Conservation (phyloP, 176 grass and related monocot genomes). For the Eragrostis nindensis region DNA sequence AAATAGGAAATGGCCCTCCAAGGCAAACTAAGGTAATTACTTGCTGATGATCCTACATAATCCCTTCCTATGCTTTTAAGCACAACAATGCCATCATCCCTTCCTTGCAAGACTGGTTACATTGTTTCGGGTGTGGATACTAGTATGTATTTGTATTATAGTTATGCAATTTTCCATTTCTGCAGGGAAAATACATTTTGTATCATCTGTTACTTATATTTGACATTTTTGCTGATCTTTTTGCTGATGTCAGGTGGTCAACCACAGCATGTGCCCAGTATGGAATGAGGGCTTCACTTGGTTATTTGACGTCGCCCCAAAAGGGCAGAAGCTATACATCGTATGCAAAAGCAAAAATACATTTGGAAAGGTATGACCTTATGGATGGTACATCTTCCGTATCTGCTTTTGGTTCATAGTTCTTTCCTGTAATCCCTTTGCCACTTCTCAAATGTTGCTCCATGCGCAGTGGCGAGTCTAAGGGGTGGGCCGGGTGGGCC, state of each 20-base stretch:
- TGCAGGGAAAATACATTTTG: neutral
- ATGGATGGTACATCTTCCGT: neutral
- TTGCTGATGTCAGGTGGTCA: constrained; percentile 67
- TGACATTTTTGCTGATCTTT: constrained; percentile 33
- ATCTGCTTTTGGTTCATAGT: neutral
- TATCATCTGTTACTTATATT: neutral
- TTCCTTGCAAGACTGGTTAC: constrained; percentile 12
- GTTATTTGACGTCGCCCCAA: constrained; percentile 93
- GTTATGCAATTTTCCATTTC: constrained; percentile 1
- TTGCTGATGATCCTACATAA: neutral
- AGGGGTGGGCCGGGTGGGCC: too few species aligned
- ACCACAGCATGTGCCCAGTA: constrained; percentile 73
- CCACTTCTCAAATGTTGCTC: constrained; percentile 9
- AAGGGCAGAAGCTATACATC: constrained; percentile 98
- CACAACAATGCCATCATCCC: constrained; percentile 37
- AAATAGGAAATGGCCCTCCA: constrained; percentile 94
- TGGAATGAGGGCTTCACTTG: constrained; percentile 98
- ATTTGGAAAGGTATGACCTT: constrained; percentile 80
- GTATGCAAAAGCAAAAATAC: constrained; percentile 99
- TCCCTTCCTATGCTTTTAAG: neutral
- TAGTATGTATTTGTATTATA: neutral
- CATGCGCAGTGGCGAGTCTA: too few species aligned
- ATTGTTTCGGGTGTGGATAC: constrained; percentile 7
- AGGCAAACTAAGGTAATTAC: constrained; percentile 82
- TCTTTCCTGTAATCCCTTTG: neutral